Conservation (phyloP, 1,284 basidiomycete genomes). For the Puccinia horiana region DNA sequence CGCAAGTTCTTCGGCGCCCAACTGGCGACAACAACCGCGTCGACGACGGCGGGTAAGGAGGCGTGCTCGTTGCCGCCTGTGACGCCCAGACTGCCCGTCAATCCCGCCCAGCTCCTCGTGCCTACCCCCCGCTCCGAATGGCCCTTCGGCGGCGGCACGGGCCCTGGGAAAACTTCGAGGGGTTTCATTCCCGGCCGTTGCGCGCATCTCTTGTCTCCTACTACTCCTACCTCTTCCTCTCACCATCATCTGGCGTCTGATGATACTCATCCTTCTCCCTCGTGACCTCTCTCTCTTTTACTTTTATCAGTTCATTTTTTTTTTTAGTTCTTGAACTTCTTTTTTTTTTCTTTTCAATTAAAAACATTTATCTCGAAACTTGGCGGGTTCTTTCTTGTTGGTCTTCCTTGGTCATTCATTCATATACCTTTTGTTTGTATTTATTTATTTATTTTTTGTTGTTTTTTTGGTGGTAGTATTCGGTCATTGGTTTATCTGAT, state of each 20-base stretch:
- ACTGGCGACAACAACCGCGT: background rate
- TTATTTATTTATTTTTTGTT: too few species aligned
- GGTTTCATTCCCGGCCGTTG: conserved; percentile 31
- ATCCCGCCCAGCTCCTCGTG: background rate
- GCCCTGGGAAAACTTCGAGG: conserved; percentile 25
- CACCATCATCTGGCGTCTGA: background rate
- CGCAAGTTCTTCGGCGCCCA: background rate
- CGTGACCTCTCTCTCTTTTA: background rate
- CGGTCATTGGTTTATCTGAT: too few species aligned
- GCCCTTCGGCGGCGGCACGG: conserved; percentile 27
- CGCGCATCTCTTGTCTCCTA: background rate
- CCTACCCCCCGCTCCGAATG: conserved; percentile 28
- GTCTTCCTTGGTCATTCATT: too few species aligned
- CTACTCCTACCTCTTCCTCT: background rate
- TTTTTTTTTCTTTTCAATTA: too few species aligned
- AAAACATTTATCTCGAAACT: too few species aligned
- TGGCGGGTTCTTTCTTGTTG: too few species aligned
- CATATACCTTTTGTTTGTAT: too few species aligned
- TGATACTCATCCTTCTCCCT: background rate
- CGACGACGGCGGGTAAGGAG: background rate
- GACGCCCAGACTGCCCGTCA: background rate
- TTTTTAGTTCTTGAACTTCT: too few species aligned
- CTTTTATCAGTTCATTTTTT: too few species aligned
- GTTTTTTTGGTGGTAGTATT: too few species aligned
- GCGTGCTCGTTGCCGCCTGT: background rate